Evolutionary conservation across 495 filamentous ascomycete species (phyloP), one percentile per base, ranked within the genome.

Genomic region (Astrothelium macrocarpum): DNA sequence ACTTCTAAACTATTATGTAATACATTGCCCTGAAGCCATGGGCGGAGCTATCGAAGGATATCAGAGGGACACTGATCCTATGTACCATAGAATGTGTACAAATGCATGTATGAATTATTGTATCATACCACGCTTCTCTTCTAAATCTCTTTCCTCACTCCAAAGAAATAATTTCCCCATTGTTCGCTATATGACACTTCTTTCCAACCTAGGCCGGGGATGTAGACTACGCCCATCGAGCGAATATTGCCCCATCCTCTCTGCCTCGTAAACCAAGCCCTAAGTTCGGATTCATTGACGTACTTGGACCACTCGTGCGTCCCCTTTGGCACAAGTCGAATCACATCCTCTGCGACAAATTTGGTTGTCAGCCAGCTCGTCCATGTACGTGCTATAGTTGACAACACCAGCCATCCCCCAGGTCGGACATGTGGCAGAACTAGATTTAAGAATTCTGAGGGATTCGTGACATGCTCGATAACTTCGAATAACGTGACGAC

Each of bases 291-390:
- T 68, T 87, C 89, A 71, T 96, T 95, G 29, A 98, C 84, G 73
- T 97, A 98, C 73, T 97, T 95, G 18, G 77, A 77, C 94, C 94
- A 98, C 69, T 97, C 91, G 73, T 98, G 94, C 60, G 94, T 97
- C 0, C 94, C 94, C 61, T 82, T 81, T 25, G 94, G 94, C 63
- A 98, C 94, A 63, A 97, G 86, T 23, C 89, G 78, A 56, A 96
- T 73, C 2, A 97, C 75, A 76, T 94, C 91, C 76, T 98, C 94
- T 0, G 94, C 94, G 61, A 97, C 80, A 28, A 97, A 72, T 69
- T 96, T 96, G 23, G 95, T 98, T 20, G 90, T 89, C 2, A 96
- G 65, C 85, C 89, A 98, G 53, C 88, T 92, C 58, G 84, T 85
- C 80, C 89, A 85, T 16, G 89, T 94, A 65, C 95, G 77, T 32